A percentile compares a stretch with the other conserved stretches of the same genome.
Conservation (phyloP, 1,284 basidiomycete genomes). For the Trichosporon sp. region DNA sequence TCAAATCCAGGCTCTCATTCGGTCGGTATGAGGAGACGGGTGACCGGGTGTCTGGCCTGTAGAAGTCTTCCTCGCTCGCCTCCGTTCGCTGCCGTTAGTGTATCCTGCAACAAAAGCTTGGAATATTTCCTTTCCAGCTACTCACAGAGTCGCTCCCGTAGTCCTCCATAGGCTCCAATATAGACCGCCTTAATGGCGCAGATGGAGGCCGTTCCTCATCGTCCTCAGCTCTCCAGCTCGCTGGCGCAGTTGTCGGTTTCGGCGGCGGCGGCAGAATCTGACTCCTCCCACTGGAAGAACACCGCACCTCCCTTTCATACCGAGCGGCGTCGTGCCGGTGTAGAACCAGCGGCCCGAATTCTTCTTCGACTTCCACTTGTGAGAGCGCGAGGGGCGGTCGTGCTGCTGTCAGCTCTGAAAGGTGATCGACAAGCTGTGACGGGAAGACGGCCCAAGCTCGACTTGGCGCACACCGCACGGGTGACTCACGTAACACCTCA, state of each 20-base stretch:
- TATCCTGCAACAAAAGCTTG: too few species aligned
- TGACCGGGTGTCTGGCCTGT: too few species aligned
- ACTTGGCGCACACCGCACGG: not conserved
- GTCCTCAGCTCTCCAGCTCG: not conserved
- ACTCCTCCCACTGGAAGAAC: conserved; percentile 10
- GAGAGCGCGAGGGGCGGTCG: not conserved
- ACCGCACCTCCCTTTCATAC: not conserved
- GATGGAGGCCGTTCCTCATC: not conserved
- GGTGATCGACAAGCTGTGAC: not conserved
- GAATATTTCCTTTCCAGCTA: too few species aligned
- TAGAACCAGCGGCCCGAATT: not conserved
- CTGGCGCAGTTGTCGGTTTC: not conserved
- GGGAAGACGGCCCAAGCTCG: not conserved
- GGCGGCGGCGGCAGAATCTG: not conserved
- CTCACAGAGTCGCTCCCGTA: not conserved
- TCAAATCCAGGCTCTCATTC: not conserved
- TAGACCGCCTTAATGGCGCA: not conserved
- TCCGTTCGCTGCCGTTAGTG: not conserved
- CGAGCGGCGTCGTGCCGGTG: not conserved
- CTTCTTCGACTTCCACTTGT: not conserved
- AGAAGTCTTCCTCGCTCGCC: not conserved
- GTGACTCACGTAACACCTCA: conserved; percentile 3
- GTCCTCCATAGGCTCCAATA: not conserved
- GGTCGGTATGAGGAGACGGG: not conserved
- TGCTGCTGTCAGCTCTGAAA: not conserved